phyloP scores from a whole-genome alignment of 2,329 filamentous ascomycete genomes.

The Alternaria brassicicola region DNA sequence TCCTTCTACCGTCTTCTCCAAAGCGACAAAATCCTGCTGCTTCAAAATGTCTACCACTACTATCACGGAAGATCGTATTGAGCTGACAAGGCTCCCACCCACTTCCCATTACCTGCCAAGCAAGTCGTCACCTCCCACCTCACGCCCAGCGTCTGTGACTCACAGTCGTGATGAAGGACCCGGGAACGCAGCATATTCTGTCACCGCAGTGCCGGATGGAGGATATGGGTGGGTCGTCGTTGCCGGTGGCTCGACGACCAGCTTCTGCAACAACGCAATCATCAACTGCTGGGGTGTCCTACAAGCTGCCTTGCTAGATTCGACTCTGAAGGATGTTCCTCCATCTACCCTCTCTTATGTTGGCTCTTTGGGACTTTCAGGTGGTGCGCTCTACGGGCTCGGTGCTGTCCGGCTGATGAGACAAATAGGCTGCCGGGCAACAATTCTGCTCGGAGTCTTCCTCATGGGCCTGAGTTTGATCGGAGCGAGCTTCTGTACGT shows the following conservation, averaged over 20 bases:
- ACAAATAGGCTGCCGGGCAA: constrained; percentile 55
- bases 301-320: constrained; percentile 61
- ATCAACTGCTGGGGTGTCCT: constrained; percentile 67
- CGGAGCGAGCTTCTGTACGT: constrained; percentile 55
- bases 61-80: not conserved
- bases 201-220: constrained; percentile 55
- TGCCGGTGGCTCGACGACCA: constrained; percentile 56
- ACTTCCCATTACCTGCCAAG: too few species aligned
- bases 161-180: constrained; percentile 13
- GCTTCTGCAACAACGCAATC: constrained; percentile 60
- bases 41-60: not conserved
- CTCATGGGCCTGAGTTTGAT: constrained; percentile 59
- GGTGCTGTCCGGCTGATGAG: constrained; percentile 60
- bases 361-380: constrained; percentile 59
- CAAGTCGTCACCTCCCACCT: not conserved
- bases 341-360: constrained; percentile 65
- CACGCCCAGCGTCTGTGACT: not conserved
- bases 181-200: constrained; percentile 25
- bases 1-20: not conserved
- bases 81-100: not conserved
- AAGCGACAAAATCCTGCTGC: not conserved
- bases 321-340: constrained; percentile 51
- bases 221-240: constrained; percentile 65
- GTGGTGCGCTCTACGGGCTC: constrained; percentile 60
- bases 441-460: constrained; percentile 57